Evolutionary conservation across 2,329 filamentous ascomycete genomes (phyloP).

Genomic region (Camillea tinctor): DNA sequence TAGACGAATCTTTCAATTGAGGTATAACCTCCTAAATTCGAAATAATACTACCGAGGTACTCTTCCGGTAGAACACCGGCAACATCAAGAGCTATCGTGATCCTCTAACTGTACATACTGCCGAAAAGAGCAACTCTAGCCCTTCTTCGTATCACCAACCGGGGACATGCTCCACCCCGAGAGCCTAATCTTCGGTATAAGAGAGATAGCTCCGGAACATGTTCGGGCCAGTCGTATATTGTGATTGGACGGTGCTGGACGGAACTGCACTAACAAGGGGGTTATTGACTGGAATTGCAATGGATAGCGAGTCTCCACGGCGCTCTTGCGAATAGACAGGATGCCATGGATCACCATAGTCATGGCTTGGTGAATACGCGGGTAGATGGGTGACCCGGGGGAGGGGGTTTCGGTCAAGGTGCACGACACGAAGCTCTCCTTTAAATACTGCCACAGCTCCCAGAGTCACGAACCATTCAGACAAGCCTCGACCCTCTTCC

Average conservation of each 20-base stretch:
- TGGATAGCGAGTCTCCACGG: background rate
- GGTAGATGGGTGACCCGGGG: background rate
- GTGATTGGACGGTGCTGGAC: background rate
- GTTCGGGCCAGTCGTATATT: background rate
- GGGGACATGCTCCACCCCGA: background rate
- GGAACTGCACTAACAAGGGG: background rate
- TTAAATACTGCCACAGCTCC: background rate
- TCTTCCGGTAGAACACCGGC: background rate
- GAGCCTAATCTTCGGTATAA: slow-evolving; percentile 1
- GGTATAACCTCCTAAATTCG: too few relatives aligned
- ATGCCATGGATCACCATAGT: background rate
- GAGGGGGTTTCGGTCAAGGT: too few relatives aligned
- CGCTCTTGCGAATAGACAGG: background rate
- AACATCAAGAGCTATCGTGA: background rate
- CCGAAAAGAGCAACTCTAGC: background rate
- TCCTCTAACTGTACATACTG: too few relatives aligned
- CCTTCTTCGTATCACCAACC: background rate
- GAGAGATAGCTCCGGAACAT: background rate
- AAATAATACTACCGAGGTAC: too few relatives aligned
- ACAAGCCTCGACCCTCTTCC: background rate
- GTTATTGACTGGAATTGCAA: background rate
- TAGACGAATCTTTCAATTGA: too few relatives aligned
- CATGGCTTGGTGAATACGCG: background rate
- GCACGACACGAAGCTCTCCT: background rate
- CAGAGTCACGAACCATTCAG: background rate